These are phyloP conservation scores for Pinus tabuliformis DNA, from an alignment of 75 land plant genomes.

Conservation along the genomic window DNA sequence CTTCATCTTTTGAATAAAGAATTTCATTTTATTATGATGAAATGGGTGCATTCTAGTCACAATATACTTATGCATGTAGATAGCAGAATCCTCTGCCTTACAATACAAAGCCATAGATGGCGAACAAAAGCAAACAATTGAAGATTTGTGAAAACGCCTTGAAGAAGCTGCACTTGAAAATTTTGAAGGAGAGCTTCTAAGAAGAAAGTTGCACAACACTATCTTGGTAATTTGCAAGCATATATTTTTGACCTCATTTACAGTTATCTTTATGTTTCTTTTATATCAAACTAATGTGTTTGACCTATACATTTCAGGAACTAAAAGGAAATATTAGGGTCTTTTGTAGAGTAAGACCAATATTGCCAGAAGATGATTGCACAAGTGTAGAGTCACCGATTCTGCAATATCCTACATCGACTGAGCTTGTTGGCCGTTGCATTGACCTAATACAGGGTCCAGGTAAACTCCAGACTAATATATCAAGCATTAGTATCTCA, in stretches of 20 bases:
- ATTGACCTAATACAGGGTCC: slow-evolving; percentile 33
- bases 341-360: slow-evolving; percentile 37
- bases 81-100: slow-evolving; percentile 16
- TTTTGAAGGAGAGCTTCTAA: slow-evolving; percentile 44
- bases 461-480: slow-evolving; percentile 4
- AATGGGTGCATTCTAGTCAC: not conserved
- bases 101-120: slow-evolving; percentile 13
- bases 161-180: slow-evolving; percentile 33
- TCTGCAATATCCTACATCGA: slow-evolving; percentile 20
- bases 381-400: slow-evolving; percentile 8
- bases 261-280: not conserved
- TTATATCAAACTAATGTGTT: not conserved
- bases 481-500: not conserved
- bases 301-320: slow-evolving; percentile 19
- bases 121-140: slow-evolving; percentile 18
- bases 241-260: not conserved
- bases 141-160: slow-evolving; percentile 25
- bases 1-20: not conserved
- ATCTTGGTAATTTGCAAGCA: slow-evolving; percentile 28
- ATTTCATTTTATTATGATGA: not conserved
- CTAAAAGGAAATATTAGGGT: slow-evolving; percentile 34
- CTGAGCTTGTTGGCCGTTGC: slow-evolving; percentile 17
- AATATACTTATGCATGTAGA: slow-evolving; percentile 4
- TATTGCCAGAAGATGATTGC: slow-evolving; percentile 24
- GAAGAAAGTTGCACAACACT: slow-evolving; percentile 51